phyloP scores from a whole-genome alignment of 129 eudicot genomes.

The Tagetes erecta region DNA sequence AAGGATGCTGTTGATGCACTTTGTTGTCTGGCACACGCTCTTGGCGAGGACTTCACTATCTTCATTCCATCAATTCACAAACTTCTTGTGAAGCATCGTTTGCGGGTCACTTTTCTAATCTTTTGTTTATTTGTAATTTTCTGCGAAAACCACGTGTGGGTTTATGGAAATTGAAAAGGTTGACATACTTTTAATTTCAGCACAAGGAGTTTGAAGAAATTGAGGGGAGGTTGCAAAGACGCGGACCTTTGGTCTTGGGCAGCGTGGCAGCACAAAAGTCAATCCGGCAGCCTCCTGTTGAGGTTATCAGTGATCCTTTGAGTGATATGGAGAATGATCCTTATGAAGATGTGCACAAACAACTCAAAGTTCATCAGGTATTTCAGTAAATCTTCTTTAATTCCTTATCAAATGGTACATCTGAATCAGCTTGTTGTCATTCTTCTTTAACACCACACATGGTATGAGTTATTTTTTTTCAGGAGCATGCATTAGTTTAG shows the following conservation, averaged over 20 bases:
- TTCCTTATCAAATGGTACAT: not conserved
- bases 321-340: conserved; percentile 82
- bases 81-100: conserved; percentile 71
- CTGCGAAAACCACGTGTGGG: not conserved
- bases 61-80: conserved; percentile 92
- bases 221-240: conserved; percentile 68
- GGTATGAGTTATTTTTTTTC: conserved; percentile 17
- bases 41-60: conserved; percentile 94
- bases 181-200: conserved; percentile 39
- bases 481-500: not conserved
- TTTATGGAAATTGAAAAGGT: conserved; percentile 4
- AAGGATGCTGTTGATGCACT: conserved; percentile 97
- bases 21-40: conserved; percentile 94
- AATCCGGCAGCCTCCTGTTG: conserved; percentile 70
- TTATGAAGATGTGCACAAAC: conserved; percentile 53
- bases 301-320: conserved; percentile 88
- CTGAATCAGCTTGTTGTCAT: not conserved
- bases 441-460: not conserved
- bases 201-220: conserved; percentile 96
- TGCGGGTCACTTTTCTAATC: conserved; percentile 52
- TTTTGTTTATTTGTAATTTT: not conserved
- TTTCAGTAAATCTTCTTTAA: not conserved
- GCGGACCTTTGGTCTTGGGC: conserved; percentile 65
- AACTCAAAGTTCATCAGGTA: conserved; percentile 71
- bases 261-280: conserved; percentile 68